These are phyloP conservation scores for Yueomyces sp. DNA, from an alignment of 805 yeast species.

Conservation along the genomic window DNA sequence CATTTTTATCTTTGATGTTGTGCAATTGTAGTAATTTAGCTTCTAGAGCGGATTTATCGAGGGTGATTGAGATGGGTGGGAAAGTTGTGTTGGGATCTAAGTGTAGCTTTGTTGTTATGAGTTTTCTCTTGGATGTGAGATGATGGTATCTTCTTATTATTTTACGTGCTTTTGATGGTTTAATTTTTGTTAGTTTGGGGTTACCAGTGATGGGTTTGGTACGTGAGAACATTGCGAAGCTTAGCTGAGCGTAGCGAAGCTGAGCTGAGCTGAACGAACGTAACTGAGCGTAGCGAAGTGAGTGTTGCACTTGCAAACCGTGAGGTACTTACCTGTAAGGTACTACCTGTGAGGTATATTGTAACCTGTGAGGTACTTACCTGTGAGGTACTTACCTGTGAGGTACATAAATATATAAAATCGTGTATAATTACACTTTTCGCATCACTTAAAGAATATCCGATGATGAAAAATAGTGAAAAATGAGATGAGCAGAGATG, in stretches of 20 bases:
- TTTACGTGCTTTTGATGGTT: conserved; percentile 59
- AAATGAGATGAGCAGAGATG: no score
- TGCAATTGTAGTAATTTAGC: conserved; percentile 3
- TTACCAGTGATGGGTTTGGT: conserved; percentile 25
- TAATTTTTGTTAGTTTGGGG: conserved; percentile 25
- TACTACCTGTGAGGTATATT: no score
- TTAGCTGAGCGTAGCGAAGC: conserved; percentile 1
- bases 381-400: no score
- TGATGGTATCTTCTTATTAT: conserved; percentile 70
- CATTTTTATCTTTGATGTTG: conserved; percentile 7
- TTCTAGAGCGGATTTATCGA: conserved; percentile 4
- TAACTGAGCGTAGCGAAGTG: no score
- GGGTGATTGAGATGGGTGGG: conserved; percentile 16
- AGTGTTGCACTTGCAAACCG: no score
- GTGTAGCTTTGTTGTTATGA: conserved; percentile 26
- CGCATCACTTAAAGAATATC: no score
- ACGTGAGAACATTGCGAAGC: conserved; percentile 11
- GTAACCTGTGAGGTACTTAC: no score
- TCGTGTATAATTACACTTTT: no score
- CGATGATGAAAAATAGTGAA: no score
- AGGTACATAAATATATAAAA: no score
- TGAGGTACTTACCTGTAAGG: no score
- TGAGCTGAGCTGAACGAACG: conserved; percentile 12
- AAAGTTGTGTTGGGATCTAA: conserved; percentile 6
- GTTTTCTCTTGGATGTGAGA: conserved; percentile 41